Percentiles rank a stretch among this genome's conserved stretches.
Conservation (phyloP, 352 stramenopile species). For the Phytopythium delawarense region DNA sequence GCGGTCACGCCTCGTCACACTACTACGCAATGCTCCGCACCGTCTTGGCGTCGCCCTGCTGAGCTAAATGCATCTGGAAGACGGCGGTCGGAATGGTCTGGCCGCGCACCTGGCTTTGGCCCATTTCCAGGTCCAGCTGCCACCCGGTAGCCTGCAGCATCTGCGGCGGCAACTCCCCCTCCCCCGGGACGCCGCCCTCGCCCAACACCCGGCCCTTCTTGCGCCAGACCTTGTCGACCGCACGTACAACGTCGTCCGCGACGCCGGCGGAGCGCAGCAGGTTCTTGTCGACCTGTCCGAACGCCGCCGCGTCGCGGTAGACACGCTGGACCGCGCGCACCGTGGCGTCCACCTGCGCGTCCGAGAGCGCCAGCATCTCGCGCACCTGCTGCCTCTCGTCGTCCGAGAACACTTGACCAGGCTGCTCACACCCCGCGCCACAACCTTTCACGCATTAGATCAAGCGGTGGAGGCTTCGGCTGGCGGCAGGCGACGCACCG, state of each 20-base stretch:
- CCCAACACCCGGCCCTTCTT: constrained; percentile 37
- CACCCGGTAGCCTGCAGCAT: constrained; percentile 38
- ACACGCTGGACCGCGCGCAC: constrained; percentile 24
- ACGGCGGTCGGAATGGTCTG: constrained; percentile 41
- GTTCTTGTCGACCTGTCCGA: constrained; percentile 28
- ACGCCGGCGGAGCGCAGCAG: constrained; percentile 23
- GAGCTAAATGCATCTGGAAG: constrained; percentile 44
- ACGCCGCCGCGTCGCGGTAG: constrained; percentile 40
- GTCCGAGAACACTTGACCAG: constrained; percentile 31
- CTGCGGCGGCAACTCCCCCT: constrained; percentile 12
- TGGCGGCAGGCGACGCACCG: constrained; percentile 14
- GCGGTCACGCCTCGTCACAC: background rate
- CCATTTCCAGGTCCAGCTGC: constrained; percentile 54
- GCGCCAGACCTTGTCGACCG: constrained; percentile 51
- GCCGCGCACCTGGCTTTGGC: constrained; percentile 29
- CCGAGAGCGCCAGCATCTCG: constrained; percentile 37
- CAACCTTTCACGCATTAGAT: no score
- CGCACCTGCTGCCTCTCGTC: constrained; percentile 43
- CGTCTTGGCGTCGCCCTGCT: constrained; percentile 7
- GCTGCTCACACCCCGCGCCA: background rate
- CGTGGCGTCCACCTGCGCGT: constrained; percentile 32
- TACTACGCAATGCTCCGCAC: background rate
- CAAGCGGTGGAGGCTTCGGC: background rate
- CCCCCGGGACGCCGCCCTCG: constrained; percentile 7
- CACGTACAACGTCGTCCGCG: constrained; percentile 18